These are phyloP conservation scores for Penicillium mononematosum DNA, from an alignment of 495 filamentous ascomycete species.

Conservation along the genomic window DNA sequence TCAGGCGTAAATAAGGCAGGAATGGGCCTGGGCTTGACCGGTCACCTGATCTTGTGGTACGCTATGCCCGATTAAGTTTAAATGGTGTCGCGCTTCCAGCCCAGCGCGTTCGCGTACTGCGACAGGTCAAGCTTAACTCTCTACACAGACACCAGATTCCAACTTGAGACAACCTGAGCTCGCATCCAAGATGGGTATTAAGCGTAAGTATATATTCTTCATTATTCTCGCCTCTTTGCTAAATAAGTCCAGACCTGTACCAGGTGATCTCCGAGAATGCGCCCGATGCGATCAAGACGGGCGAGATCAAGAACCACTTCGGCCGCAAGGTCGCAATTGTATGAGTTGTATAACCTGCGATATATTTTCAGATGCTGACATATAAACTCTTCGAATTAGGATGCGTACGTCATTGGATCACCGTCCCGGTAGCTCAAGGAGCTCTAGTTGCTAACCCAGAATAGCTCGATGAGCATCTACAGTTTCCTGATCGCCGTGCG, in stretches of 20 bases:
- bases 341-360: conserved; percentile 14
- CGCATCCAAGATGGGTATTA: conserved; percentile 77
- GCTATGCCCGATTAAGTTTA: conserved; percentile 33
- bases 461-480: conserved; percentile 97
- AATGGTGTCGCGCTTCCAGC: conserved; percentile 31
- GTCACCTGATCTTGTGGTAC: conserved; percentile 13
- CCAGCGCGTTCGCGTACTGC: conserved; percentile 31
- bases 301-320: conserved; percentile 98
- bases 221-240: conserved; percentile 4
- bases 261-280: conserved; percentile 88
- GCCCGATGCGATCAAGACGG: conserved; percentile 89
- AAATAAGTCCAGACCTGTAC: conserved; percentile 59
- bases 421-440: neutral
- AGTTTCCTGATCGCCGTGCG: conserved; percentile 97
- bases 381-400: conserved; percentile 44
- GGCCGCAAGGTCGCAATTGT: conserved; percentile 96
- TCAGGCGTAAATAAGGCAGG: neutral
- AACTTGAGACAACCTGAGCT: conserved; percentile 1
- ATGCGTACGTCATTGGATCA: conserved; percentile 66
- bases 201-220: conserved; percentile 46
- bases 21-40: neutral
- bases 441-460: conserved; percentile 19
- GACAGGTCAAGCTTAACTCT: conserved; percentile 8
- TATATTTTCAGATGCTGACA: neutral
- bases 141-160: conserved; percentile 4